Evolutionary conservation across 768 basidiomycete species (phyloP), one percentile per base, ranked within the genome.

Genomic region (Mycena vitilis): DNA sequence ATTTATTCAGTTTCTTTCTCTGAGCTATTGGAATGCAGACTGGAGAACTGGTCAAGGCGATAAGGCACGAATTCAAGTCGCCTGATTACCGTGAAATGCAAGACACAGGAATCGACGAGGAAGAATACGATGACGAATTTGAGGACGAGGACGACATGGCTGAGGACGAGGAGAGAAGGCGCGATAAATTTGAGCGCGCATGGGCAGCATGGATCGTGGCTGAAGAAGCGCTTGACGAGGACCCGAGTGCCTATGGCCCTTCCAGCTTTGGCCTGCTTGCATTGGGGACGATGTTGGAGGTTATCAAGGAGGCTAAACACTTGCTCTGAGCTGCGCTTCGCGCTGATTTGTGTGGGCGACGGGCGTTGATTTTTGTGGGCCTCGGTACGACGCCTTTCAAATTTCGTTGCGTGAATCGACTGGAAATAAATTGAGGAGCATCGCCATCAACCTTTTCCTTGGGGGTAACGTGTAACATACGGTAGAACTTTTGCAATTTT

Each of bases 191-290:
- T 66, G 73, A 70, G 66, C 82, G 85, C 20, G 79, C 83, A 16
- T 85, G 81, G 80, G 81, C 80, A 1, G 86, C 78, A 0, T 86
- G 85, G 86, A 68, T 75, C 7, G 79, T 79, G 8, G 81, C 83
- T 0, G 79, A 80, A 68, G 75, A 73, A 2, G 54, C 49, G 12
- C 45, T 84, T 20, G 67, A 70, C 0, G 72, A 76, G n/a, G 74
- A 78, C 16, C 72, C 75, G 18, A 66, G 30, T 5, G 57, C 58
- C 53, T 86, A 80, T 66, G 85, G 85, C 1, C 74, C 82, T 9
- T 80, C 80, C 67, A 84, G 83, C 69, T 86, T 86, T 56, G 85
- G 85, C 12, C 64, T 84, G 63, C 76, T 87, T 20, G 84, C 83
- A 22, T 62, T 86, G 69, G 81, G 82, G 13, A 71, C 76, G 30